Base-by-base conservation (phyloP, 305 asterid genomes). In the Striga hermonthica region DNA sequence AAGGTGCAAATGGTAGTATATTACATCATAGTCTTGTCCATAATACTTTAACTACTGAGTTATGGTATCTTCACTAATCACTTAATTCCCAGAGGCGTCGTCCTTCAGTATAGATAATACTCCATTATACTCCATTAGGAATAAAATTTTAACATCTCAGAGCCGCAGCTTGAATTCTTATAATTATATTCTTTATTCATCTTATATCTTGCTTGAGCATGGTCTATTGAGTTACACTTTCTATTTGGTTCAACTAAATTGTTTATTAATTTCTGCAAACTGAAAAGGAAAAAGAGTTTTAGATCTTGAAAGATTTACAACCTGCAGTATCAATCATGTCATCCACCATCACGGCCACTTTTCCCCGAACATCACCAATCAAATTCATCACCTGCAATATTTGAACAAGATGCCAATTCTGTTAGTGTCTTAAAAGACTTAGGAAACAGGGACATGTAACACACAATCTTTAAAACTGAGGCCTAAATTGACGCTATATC, bases 261-360 rank as follows among this genome's bases (percentile, higher is more conserved):
- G 31, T 22, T 0, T 1, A 69, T 15, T 47, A 48, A 35, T 57
- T 39, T 35, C 71, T 55, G 62, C 41, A 28, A 28, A 34, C 36
- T 14, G 47, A 40, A 59, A 68, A 48, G 9, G 55, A 65, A 56
- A 6, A 49, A 65, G 54, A 50, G 7, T 14, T 34, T 34, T 11
- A 8, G 70, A 59, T 16, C 41, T 15, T 31, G 57, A 66, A 62
- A 12, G 60, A 56, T 66, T 58, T 36, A 54, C 12, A 39, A 89
- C 98, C 98, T 73, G 98, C 98, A 65, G 98, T 91, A 77, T 91
- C 97, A 36, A 91, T 91, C 98, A 91, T 91, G 84, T 91, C 98
- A 77, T 91, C 98, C 79, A 91, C 88, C 98, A 91, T 87, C 38
- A 91, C 97, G 41, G 98, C 98, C 73, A 91, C 97, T 80, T 91